phyloP scores from a whole-genome alignment of 768 basidiomycete genomes.

The Boletellus ananas region DNA sequence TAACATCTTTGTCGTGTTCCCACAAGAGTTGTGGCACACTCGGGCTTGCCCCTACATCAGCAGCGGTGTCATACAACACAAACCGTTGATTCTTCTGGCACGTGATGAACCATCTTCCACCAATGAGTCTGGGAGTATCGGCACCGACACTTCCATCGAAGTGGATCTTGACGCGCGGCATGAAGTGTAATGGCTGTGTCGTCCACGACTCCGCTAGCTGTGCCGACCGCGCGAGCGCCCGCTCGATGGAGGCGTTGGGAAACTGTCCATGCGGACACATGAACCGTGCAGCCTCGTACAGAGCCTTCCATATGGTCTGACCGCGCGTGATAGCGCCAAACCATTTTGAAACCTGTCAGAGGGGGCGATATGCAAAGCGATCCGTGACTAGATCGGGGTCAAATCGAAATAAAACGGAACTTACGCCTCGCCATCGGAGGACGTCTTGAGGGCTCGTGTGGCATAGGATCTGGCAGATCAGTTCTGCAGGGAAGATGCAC shows the following conservation, averaged over 20 bases:
- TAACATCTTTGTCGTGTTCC: neutral
- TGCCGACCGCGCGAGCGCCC: neutral
- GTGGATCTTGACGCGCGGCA: neutral
- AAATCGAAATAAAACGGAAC: neutral
- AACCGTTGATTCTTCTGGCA: neutral
- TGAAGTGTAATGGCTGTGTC: neutral
- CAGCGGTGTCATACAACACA: neutral
- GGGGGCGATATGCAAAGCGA: neutral
- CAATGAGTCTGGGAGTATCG: neutral
- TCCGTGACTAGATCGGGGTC: neutral
- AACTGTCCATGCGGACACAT: neutral
- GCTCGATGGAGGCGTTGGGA: neutral
- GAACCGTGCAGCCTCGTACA: neutral
- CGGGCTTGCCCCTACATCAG: neutral
- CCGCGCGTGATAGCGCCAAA: neutral
- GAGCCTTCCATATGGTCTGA: neutral
- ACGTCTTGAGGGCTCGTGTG: neutral
- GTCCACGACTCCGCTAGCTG: neutral
- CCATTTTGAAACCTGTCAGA: neutral
- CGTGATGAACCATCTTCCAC: constrained; percentile 2
- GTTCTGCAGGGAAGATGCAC: neutral
- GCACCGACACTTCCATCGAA: neutral
- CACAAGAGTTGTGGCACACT: neutral
- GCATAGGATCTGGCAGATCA: neutral
- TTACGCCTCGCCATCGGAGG: neutral